Percentiles rank a stretch among this genome's conserved stretches.
Conservation (phyloP, 164 flowering plant genomes). For the Malania oleifera region DNA sequence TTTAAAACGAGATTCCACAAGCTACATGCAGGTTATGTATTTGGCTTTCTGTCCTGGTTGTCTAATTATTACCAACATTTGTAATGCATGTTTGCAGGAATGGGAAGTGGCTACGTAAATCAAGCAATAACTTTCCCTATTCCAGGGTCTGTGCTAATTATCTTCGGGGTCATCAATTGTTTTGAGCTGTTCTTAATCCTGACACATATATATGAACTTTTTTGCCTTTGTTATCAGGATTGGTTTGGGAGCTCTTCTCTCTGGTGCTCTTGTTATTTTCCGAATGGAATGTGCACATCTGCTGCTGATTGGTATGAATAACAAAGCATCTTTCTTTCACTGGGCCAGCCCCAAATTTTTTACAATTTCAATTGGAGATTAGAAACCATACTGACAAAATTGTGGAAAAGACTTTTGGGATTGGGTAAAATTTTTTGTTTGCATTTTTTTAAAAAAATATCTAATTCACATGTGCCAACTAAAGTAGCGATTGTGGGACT, state of each 20-base stretch:
- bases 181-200: neutral
- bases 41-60: neutral
- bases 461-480: no score
- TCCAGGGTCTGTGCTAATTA: constrained; percentile 71
- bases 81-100: constrained; percentile 32
- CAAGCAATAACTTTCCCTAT: constrained; percentile 99
- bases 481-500: no score
- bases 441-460: no score
- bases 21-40: neutral
- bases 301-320: constrained; percentile 81
- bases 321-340: neutral
- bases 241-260: constrained; percentile 86
- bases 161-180: neutral
- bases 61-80: constrained; percentile 1
- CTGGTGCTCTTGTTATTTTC: constrained; percentile 78
- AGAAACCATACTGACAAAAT: no score
- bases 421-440: no score
- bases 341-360: no score
- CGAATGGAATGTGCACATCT: constrained; percentile 97
- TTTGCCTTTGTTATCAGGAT: constrained; percentile 47
- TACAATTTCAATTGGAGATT: no score
- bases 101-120: constrained; percentile 90
- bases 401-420: no score
- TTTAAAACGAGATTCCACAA: neutral
- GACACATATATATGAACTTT: neutral